phyloP scores from a whole-genome alignment of 805 yeast species.

The Metschnikowia similis region DNA sequence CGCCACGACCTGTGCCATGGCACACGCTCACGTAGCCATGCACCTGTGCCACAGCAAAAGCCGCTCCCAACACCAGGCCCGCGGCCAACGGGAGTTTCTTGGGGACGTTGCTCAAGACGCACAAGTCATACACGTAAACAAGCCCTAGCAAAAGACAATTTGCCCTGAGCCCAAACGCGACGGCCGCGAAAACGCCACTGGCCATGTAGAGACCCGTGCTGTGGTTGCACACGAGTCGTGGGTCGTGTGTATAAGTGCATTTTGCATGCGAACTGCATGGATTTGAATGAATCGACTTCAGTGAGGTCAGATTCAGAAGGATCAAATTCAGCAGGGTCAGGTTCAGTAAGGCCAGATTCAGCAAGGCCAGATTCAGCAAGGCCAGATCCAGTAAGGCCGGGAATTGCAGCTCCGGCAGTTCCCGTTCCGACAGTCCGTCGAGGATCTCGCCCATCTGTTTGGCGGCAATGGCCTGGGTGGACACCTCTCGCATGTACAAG shows the following conservation, averaged over 20 bases:
- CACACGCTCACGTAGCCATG: slow-evolving; percentile 60
- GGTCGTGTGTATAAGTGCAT: too few species aligned
- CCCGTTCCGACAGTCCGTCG: too few species aligned
- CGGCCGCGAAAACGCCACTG: slow-evolving; percentile 52
- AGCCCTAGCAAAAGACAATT: slow-evolving; percentile 74
- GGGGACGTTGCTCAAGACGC: slow-evolving; percentile 4
- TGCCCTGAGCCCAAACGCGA: slow-evolving; percentile 64
- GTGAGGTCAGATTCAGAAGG: too few species aligned
- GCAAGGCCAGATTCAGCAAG: too few species aligned
- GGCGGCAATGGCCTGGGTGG: slow-evolving; percentile 12
- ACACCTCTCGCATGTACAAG: slow-evolving; percentile 44
- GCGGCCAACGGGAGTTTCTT: slow-evolving; percentile 37
- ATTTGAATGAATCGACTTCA: too few species aligned
- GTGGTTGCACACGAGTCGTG: too few species aligned
- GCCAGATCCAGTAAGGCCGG: too few species aligned
- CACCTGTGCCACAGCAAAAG: slow-evolving; percentile 45
- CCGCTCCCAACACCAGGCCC: slow-evolving; percentile 51
- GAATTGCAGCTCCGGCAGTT: too few species aligned
- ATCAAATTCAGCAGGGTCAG: too few species aligned
- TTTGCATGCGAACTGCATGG: too few species aligned
- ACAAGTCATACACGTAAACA: slow-evolving; percentile 56
- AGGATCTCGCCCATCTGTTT: not conserved
- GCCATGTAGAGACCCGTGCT: slow-evolving; percentile 28
- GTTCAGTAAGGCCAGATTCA: too few species aligned
- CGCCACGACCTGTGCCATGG: slow-evolving; percentile 51